A percentile compares a stretch with the other conserved stretches of the same genome.
phyloP scores from a whole-genome alignment of 1,284 basidiomycete genomes.

The Peniophora sp. region DNA sequence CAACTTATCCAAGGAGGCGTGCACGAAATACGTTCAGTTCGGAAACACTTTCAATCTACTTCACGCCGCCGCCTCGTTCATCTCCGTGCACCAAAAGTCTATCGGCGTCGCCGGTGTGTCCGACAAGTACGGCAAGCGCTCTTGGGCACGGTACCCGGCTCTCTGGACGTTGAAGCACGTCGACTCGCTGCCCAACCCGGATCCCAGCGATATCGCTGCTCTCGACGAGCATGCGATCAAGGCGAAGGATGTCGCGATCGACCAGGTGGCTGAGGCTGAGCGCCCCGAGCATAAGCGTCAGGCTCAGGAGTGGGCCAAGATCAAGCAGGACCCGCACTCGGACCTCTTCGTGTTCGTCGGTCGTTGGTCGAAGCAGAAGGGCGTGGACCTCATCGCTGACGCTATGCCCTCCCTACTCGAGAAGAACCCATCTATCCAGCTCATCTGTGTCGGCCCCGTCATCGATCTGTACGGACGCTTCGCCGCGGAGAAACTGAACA shows the following conservation, averaged over 20 bases:
- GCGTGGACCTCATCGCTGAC: slow-evolving; percentile 91
- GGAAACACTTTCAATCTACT: slow-evolving; percentile 94
- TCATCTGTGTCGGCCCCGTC: slow-evolving; percentile 86
- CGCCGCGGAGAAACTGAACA: slow-evolving; percentile 85
- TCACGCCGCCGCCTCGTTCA: slow-evolving; percentile 86
- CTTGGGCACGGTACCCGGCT: slow-evolving; percentile 91
- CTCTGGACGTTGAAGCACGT: slow-evolving; percentile 93
- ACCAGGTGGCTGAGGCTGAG: slow-evolving; percentile 76
- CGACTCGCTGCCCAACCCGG: slow-evolving; percentile 88
- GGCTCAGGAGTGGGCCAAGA: slow-evolving; percentile 89
- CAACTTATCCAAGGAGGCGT: slow-evolving; percentile 91
- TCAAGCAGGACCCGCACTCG: slow-evolving; percentile 83
- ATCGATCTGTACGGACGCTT: slow-evolving; percentile 92
- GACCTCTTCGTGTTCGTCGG: slow-evolving; percentile 93
- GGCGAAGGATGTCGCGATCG: slow-evolving; percentile 70
- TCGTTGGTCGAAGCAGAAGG: slow-evolving; percentile 95
- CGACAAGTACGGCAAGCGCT: slow-evolving; percentile 92
- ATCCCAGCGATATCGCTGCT: slow-evolving; percentile 88
- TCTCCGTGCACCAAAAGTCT: slow-evolving; percentile 87
- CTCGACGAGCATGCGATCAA: slow-evolving; percentile 73
- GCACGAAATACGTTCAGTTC: slow-evolving; percentile 93
- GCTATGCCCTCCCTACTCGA: slow-evolving; percentile 85
- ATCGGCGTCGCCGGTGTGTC: slow-evolving; percentile 92
- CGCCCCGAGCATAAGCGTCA: slow-evolving; percentile 85
- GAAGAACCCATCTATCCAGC: slow-evolving; percentile 78